These are phyloP conservation scores for Rhynchospora breviuscula DNA, from an alignment of 176 grass and related monocot genomes.

Conservation along the genomic window DNA sequence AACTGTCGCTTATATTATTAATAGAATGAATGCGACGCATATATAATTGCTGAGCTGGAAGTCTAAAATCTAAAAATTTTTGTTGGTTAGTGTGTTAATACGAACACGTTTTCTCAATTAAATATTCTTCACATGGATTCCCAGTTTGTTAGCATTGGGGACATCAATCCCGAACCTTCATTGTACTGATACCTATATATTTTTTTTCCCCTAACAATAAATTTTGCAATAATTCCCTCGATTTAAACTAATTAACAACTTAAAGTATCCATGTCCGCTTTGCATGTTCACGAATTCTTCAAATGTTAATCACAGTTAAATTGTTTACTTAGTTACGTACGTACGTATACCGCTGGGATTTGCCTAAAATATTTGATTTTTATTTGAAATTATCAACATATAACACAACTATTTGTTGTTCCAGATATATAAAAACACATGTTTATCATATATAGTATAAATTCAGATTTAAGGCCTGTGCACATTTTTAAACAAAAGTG, in stretches of 20 bases:
- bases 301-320: background rate
- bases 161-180: background rate
- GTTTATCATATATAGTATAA: background rate
- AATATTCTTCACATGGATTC: constrained; percentile 22
- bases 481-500: background rate
- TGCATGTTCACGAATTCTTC: background rate
- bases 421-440: background rate
- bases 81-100: constrained; percentile 22
- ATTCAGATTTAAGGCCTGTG: background rate
- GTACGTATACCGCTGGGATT: background rate
- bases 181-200: background rate
- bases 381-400: background rate
- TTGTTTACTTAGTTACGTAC: no score
- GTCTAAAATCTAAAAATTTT: background rate
- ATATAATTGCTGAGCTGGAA: constrained; percentile 1
- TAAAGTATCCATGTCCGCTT: background rate
- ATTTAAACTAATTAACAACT: background rate
- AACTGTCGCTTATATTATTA: background rate
- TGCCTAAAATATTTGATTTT: background rate
- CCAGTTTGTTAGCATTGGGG: constrained; percentile 17
- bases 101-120: constrained; percentile 23
- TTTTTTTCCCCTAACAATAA: background rate
- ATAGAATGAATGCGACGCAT: constrained; percentile 12
- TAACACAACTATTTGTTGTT: background rate
- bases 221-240: constrained; percentile 1